Evolutionary conservation across 106 monocot species (phyloP).

Genomic region (Phalaenopsis aphrodite): DNA sequence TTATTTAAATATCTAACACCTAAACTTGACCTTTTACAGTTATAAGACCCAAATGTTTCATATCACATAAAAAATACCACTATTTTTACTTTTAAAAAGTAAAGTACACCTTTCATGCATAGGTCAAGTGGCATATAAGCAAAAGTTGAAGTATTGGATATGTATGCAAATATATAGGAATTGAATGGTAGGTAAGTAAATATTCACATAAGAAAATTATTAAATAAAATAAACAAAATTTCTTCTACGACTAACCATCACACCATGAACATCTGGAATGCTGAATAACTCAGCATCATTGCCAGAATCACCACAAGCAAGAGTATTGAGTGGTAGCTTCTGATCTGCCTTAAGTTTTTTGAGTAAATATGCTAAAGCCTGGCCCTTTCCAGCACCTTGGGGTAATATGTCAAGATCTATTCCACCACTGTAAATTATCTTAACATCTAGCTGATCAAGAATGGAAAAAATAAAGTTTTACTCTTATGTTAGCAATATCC

Average conservation of each 20-base stretch:
- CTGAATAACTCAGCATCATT: conserved; percentile 92
- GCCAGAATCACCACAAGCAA: conserved; percentile 94
- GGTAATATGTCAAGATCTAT: conserved; percentile 77
- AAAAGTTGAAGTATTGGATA: too few relatives aligned
- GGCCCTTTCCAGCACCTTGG: conserved; percentile 85
- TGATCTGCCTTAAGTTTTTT: conserved; percentile 50
- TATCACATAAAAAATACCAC: too few relatives aligned
- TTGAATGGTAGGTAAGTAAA: too few relatives aligned
- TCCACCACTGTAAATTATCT: conserved; percentile 85
- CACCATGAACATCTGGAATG: conserved; percentile 83
- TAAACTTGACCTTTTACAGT: too few relatives aligned
- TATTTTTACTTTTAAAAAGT: too few relatives aligned
- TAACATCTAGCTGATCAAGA: conserved; percentile 70
- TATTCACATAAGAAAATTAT: not conserved
- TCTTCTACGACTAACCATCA: conserved; percentile 53
- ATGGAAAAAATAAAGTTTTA: not conserved
- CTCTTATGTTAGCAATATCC: not conserved
- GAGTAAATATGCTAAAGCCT: conserved; percentile 80
- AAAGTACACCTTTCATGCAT: too few relatives aligned
- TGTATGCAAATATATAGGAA: too few relatives aligned
- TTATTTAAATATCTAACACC: too few relatives aligned
- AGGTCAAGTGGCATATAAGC: too few relatives aligned
- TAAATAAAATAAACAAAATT: not conserved
- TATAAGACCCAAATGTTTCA: too few relatives aligned
- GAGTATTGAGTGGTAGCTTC: conserved; percentile 60